Percentiles rank a stretch among this genome's conserved stretches.
phyloP scores from a whole-genome alignment of 805 yeast genomes.

The Hemisphaericaspora nanyangensis region DNA sequence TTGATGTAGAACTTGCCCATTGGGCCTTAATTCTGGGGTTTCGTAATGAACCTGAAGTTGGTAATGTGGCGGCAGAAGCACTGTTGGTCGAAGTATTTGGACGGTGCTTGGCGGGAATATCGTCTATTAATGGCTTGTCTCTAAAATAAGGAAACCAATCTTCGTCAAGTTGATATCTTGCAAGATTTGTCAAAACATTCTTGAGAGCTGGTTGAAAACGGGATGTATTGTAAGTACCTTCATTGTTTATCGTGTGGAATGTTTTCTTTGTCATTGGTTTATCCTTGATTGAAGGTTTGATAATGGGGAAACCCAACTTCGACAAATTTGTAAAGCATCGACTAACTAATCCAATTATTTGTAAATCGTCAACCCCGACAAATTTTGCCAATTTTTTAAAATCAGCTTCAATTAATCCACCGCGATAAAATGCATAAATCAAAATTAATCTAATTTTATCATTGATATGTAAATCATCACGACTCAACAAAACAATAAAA shows the following conservation, averaged over 20 bases:
- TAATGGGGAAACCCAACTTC: slow-evolving; percentile 53
- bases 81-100: background rate
- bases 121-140: slow-evolving; percentile 63
- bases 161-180: slow-evolving; percentile 51
- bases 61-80: background rate
- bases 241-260: slow-evolving; percentile 53
- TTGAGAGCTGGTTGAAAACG: slow-evolving; percentile 71
- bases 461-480: slow-evolving; percentile 46
- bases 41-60: slow-evolving; percentile 44
- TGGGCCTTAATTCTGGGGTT: slow-evolving; percentile 71
- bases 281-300: slow-evolving; percentile 37
- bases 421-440: slow-evolving; percentile 74
- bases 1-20: slow-evolving; percentile 49
- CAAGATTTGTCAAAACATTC: slow-evolving; percentile 49
- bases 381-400: slow-evolving; percentile 63
- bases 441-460: slow-evolving; percentile 76
- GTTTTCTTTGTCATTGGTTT: slow-evolving; percentile 47
- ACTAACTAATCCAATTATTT: slow-evolving; percentile 56
- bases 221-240: slow-evolving; percentile 58
- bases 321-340: slow-evolving; percentile 39
- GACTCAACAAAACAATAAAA: slow-evolving; percentile 51
- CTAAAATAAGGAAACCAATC: slow-evolving; percentile 68
- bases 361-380: slow-evolving; percentile 40
- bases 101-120: slow-evolving; percentile 18
- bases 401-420: slow-evolving; percentile 75